A percentile compares a stretch with the other conserved stretches of the same genome.
Conservation (phyloP, 257 asterid species). For the Plectranthus barbatus region DNA sequence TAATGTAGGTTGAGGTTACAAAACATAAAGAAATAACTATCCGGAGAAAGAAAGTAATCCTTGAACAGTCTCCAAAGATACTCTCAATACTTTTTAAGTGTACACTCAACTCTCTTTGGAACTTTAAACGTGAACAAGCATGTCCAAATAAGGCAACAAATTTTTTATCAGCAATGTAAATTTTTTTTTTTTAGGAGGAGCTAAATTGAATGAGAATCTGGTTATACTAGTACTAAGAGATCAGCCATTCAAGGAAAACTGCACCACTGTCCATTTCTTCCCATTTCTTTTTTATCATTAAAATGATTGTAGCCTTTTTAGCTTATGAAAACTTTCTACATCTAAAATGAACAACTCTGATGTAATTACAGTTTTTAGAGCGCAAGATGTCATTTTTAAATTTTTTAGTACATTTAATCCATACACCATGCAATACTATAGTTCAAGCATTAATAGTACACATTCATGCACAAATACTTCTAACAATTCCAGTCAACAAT, state of each 20-base stretch:
- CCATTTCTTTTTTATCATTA: neutral
- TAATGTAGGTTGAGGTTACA: neutral
- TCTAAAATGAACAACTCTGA: neutral
- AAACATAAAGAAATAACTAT: neutral
- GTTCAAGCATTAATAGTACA: too few relatives aligned
- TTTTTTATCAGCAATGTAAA: neutral
- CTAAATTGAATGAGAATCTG: neutral
- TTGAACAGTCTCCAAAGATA: neutral
- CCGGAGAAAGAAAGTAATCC: neutral
- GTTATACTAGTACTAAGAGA: neutral
- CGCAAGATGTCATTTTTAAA: neutral
- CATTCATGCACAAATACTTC: neutral
- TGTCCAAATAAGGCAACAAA: neutral
- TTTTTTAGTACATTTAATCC: too few relatives aligned
- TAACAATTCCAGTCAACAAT: neutral
- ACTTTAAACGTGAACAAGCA: neutral
- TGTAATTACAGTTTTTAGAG: neutral
- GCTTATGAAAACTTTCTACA: neutral
- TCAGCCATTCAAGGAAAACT: neutral
- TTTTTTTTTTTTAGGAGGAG: neutral
- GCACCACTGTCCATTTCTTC: neutral
- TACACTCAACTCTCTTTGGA: neutral
- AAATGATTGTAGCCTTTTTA: neutral
- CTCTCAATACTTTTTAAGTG: neutral
- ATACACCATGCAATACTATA: neutral